Evolutionary conservation across 1,284 basidiomycete species (phyloP).

Genomic region (Malassezia equina): DNA sequence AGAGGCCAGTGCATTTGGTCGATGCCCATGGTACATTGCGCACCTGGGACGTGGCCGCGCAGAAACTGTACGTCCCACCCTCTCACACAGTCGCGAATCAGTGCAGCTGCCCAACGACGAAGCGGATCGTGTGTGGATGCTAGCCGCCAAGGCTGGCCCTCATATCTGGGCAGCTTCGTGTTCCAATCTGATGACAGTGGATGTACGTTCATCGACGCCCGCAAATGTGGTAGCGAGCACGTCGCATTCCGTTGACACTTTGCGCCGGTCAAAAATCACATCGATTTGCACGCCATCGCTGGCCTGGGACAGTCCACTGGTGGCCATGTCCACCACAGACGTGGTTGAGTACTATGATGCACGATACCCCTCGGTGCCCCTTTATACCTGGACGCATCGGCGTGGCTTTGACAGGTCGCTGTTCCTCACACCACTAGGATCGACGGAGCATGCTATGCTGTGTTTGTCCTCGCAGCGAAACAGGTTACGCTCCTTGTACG

Average conservation of each 20-base stretch:
- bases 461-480: slow-evolving; percentile 10
- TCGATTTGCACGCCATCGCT: background rate
- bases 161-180: background rate
- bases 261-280: slow-evolving; percentile 5
- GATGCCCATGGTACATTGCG: slow-evolving; percentile 10
- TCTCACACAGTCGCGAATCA: background rate
- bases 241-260: background rate
- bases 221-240: background rate
- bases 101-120: background rate
- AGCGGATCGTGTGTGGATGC: background rate
- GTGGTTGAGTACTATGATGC: slow-evolving; percentile 12
- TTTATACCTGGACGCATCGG: slow-evolving; percentile 6
- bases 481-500: slow-evolving; percentile 7
- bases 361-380: slow-evolving; percentile 2
- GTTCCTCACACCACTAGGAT: background rate
- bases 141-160: background rate
- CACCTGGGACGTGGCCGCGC: slow-evolving; percentile 1
- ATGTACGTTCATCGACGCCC: background rate
- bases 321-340: slow-evolving; percentile 6
- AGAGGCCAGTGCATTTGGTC: background rate
- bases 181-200: background rate
- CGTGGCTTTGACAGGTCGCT: slow-evolving; percentile 14
- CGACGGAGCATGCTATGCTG: background rate
- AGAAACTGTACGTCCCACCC: background rate
- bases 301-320: background rate